A percentile compares a stretch with the other conserved stretches of the same genome.
Evolutionary conservation across 1,284 basidiomycete genomes (phyloP).

Genomic region (Malassezia dermatis): DNA sequence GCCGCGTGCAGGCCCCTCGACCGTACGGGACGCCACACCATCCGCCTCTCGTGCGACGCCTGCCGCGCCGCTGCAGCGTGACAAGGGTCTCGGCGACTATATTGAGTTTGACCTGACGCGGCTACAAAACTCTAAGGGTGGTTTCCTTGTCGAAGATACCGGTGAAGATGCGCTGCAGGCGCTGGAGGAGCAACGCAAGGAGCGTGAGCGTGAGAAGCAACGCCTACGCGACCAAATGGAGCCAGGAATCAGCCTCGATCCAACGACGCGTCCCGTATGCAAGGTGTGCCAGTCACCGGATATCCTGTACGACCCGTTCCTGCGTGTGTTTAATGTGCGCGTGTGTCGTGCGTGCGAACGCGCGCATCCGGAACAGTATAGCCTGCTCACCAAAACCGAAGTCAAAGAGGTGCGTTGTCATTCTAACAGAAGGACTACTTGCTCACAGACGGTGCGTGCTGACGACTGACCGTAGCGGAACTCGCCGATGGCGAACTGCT

Average conservation of each 20-base stretch:
- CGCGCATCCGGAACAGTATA: conserved; percentile 69
- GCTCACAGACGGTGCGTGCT: conserved; percentile 54
- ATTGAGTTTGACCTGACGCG: conserved; percentile 46
- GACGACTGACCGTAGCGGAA: conserved; percentile 87
- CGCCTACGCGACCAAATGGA: conserved; percentile 33
- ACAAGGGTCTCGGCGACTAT: conserved; percentile 42
- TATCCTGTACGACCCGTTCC: conserved; percentile 33
- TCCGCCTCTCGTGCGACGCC: not conserved
- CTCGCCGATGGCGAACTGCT: conserved; percentile 80
- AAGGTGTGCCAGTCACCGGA: conserved; percentile 33
- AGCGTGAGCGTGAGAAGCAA: conserved; percentile 38
- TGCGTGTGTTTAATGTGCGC: conserved; percentile 51
- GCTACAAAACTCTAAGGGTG: conserved; percentile 44
- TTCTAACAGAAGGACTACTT: conserved; percentile 45
- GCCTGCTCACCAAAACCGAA: conserved; percentile 92
- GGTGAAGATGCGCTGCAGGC: conserved; percentile 23
- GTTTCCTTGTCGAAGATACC: conserved; percentile 35
- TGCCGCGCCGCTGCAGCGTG: conserved; percentile 22
- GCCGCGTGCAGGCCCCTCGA: not conserved
- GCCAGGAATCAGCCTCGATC: conserved; percentile 36
- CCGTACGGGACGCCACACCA: conserved; percentile 9
- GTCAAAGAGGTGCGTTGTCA: conserved; percentile 61
- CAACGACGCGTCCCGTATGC: conserved; percentile 27
- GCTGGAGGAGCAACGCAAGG: conserved; percentile 36
- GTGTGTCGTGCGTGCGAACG: conserved; percentile 80